A percentile compares a stretch with the other conserved stretches of the same genome.
Evolutionary conservation across 2,329 filamentous ascomycete species (phyloP).

Genomic region (Penicillium sp.): DNA sequence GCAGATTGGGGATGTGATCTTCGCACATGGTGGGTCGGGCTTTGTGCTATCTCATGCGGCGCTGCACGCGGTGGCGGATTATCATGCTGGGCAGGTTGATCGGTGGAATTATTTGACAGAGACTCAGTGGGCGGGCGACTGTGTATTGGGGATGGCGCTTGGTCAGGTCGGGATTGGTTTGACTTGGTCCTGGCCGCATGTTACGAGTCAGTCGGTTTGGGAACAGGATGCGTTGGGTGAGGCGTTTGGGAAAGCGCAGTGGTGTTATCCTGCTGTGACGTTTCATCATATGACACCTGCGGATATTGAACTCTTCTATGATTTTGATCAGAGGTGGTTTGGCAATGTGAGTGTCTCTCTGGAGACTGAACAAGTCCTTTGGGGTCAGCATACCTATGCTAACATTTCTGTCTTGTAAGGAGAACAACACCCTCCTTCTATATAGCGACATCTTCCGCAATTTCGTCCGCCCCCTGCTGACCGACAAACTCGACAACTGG

Average conservation of each 20-base stretch:
- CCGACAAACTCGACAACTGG: constrained; percentile 23
- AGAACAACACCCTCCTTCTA: constrained; percentile 20
- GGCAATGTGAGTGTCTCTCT: constrained; percentile 23
- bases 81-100: constrained; percentile 43
- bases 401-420: constrained; percentile 2
- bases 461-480: constrained; percentile 25
- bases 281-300: constrained; percentile 35
- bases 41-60: constrained; percentile 54
- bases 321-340: constrained; percentile 35
- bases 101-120: constrained; percentile 49
- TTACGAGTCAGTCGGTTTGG: constrained; percentile 29
- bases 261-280: constrained; percentile 35
- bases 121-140: constrained; percentile 51
- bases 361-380: not conserved
- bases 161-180: constrained; percentile 46
- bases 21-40: constrained; percentile 55
- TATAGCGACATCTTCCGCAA: constrained; percentile 32
- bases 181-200: constrained; percentile 34
- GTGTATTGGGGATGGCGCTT: constrained; percentile 50
- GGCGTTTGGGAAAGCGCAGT: constrained; percentile 23
- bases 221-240: constrained; percentile 31
- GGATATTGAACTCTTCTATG: constrained; percentile 32
- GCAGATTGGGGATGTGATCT: constrained; percentile 49
- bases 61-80: constrained; percentile 47
- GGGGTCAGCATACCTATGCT: not conserved